Evolutionary conservation across 768 basidiomycete genomes (phyloP).

Genomic region (Calocybe cyanea): DNA sequence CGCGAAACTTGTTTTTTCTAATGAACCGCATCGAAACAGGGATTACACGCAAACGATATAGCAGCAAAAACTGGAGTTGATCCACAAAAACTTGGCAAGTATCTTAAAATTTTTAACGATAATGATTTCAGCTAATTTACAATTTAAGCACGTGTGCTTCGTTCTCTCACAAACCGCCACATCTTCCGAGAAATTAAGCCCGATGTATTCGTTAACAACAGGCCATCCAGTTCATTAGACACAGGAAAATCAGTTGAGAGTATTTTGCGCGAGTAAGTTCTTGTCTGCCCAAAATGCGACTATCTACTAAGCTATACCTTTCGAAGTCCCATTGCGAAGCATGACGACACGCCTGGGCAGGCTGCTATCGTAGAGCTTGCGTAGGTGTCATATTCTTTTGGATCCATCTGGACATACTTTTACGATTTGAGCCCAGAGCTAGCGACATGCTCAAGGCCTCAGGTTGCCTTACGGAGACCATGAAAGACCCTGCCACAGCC

Average conservation of each 20-base stretch:
- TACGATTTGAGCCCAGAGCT: constrained; percentile 13
- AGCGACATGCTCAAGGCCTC: constrained; percentile 19
- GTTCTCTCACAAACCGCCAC: constrained; percentile 30
- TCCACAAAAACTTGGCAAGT: constrained; percentile 29
- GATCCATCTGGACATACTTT: too few relatives aligned
- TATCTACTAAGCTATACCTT: neutral
- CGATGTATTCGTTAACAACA: constrained; percentile 33
- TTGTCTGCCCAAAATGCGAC: too few relatives aligned
- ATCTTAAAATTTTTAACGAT: constrained; percentile 10
- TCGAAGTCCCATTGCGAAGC: constrained; percentile 23
- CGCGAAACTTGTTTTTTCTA: neutral
- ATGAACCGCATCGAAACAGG: constrained; percentile 17
- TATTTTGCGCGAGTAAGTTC: constrained; percentile 18
- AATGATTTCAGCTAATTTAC: constrained; percentile 8
- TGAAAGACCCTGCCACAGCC: constrained; percentile 18
- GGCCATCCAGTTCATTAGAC: constrained; percentile 28
- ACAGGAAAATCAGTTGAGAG: constrained; percentile 25
- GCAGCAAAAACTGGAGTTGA: constrained; percentile 27
- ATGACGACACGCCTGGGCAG: constrained; percentile 24
- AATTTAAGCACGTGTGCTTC: constrained; percentile 20
- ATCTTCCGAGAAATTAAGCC: constrained; percentile 32
- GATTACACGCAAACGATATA: constrained; percentile 34
- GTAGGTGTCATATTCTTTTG: constrained; percentile 15
- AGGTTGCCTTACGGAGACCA: constrained; percentile 23
- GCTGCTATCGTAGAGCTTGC: constrained; percentile 23